Evolutionary conservation across 495 filamentous ascomycete genomes (phyloP), one percentile per base, ranked within the genome.

Genomic region (Pseudomonodictys pantanalensis): DNA sequence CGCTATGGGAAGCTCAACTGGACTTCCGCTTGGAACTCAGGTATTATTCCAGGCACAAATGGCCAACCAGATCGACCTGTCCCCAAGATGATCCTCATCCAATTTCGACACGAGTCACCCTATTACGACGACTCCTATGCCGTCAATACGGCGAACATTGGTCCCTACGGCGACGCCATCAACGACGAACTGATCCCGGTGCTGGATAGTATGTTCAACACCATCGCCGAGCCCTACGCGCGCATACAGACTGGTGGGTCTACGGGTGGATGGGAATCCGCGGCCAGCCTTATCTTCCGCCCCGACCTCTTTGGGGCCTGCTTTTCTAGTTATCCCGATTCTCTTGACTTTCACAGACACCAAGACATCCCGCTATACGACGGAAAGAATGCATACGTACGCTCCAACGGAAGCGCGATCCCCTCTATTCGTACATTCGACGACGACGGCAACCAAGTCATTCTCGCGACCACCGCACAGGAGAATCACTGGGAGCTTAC

Each of bases 101-200:
- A 30, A 7, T 64, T 67, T 46, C 65, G 65, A 4, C 65, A 67
- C 33, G 65, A 67, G 30, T 41, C 53, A 2, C 35, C 65, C 0
- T 64, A 51, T 51, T 67, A 67, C 51, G 65, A 67, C 39, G 65
- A 67, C 46, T 64, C 60, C 5, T 67, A 67, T 41, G 65, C 60
- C 20, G 65, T 64, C 41, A 67, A 67, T 30, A 64, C 60, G 12
- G 65, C 65, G 28, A 67, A 67, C 45, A 51, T 67, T 12, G 65
- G 65, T 11, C 65, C 65, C 17, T 67, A 52, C 18, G 65, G 65
- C 35, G 65, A 60, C 22, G 65, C 65, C 8, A 54, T 67, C 45
- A 67, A 67, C 46, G 61, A 67, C 10, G 65, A 67, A 42, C 48
- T 67, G 3, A 64, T 67, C 26, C 65, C 65, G 2, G 15, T 45